phyloP scores from a whole-genome alignment of 768 basidiomycete species.

The Hygrocybe coccinea region DNA sequence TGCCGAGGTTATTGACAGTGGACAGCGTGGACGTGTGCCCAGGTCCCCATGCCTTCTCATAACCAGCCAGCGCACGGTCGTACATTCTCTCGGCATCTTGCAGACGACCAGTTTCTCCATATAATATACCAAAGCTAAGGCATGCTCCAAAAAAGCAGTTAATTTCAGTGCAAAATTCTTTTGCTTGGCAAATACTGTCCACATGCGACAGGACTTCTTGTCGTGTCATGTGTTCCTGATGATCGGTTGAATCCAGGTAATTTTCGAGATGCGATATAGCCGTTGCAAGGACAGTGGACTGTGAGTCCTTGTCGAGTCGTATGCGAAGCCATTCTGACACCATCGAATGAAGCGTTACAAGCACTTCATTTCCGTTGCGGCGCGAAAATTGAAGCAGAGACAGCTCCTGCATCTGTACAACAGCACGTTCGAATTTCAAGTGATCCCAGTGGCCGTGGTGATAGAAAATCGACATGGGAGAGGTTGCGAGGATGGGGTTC shows the following conservation, averaged over 20 bases:
- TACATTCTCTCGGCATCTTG: too few species aligned
- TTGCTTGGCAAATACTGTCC: background rate
- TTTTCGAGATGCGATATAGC: background rate
- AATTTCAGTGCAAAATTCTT: background rate
- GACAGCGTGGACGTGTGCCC: background rate
- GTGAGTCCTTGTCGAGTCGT: background rate
- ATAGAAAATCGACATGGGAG: background rate
- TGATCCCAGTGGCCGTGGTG: background rate
- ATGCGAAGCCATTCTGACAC: background rate
- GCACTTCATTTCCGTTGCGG: background rate
- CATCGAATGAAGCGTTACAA: background rate
- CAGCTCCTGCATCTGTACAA: background rate
- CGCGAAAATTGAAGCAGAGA: background rate
- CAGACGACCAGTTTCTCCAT: background rate
- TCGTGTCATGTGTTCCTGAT: background rate
- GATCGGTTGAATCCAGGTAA: background rate
- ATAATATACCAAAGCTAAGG: background rate
- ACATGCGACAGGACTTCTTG: background rate
- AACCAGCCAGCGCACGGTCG: background rate
- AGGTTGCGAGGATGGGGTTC: background rate
- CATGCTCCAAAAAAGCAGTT: background rate
- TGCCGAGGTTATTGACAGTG: background rate
- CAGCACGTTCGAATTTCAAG: background rate
- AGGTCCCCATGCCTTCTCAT: background rate
- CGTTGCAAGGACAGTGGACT: background rate